Conservation (phyloP, 148 eudicot species). For the Euryodendron excelsum region DNA sequence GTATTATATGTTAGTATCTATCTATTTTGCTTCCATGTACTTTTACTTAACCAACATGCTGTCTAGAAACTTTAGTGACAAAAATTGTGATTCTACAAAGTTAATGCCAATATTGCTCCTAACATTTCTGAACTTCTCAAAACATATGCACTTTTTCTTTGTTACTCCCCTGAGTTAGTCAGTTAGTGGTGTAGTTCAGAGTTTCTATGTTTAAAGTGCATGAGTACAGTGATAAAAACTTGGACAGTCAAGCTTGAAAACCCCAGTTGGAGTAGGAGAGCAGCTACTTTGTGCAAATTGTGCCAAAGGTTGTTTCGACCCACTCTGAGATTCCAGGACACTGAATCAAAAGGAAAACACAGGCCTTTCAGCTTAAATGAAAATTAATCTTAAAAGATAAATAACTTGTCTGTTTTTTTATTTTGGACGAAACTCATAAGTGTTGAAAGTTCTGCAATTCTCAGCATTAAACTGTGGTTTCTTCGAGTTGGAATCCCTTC, state of each 20-base stretch:
- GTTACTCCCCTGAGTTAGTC: not conserved
- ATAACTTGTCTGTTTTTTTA: no score
- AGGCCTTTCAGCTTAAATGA: not conserved
- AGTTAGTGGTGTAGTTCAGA: not conserved
- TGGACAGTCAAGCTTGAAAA: not conserved
- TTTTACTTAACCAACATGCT: not conserved
- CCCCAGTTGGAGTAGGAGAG: not conserved
- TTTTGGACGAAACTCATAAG: not conserved
- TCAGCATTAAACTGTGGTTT: not conserved
- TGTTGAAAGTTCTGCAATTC: not conserved
- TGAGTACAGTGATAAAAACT: not conserved
- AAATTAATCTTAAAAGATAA: no score
- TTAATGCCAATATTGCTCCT: no score
- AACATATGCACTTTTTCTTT: not conserved
- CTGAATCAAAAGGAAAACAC: not conserved
- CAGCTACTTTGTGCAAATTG: not conserved
- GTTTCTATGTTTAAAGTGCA: not conserved
- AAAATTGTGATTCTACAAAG: no score
- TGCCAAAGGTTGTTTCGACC: not conserved
- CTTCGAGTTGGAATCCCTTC: conserved; percentile 1
- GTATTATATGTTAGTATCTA: not conserved
- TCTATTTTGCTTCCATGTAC: not conserved
- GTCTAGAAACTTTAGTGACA: no score
- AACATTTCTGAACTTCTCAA: no score
- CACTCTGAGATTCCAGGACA: not conserved